Evolutionary conservation across 192 early-diverging fungal genomes (phyloP).

Genomic region (Diversispora eburnea): DNA sequence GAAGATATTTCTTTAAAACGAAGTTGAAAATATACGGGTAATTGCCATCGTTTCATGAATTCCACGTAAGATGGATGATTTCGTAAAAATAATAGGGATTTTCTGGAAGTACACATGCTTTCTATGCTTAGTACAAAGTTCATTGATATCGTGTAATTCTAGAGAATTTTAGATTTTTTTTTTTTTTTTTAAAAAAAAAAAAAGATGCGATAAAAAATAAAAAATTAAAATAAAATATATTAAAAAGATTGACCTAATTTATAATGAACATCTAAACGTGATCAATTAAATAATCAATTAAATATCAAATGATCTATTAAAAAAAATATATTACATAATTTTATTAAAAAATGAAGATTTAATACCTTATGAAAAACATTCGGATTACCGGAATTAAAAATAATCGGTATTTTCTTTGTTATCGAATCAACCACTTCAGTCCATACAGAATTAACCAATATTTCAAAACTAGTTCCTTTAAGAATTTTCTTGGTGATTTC

Average conservation of each 20-base stretch:
- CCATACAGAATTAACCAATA: constrained; percentile 64
- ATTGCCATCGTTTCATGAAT: constrained; percentile 60
- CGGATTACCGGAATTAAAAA: constrained; percentile 63
- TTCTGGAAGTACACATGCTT: constrained; percentile 37
- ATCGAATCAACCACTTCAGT: constrained; percentile 46
- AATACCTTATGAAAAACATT: constrained; percentile 66
- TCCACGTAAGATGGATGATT: constrained; percentile 47
- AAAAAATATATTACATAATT: neutral
- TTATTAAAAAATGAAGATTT: neutral
- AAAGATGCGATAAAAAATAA: no score
- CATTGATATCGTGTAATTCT: constrained; percentile 58
- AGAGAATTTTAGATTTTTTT: neutral
- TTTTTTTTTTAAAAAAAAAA: no score
- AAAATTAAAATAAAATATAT: neutral
- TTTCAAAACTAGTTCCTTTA: constrained; percentile 59
- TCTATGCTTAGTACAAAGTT: constrained; percentile 54
- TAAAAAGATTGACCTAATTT: neutral
- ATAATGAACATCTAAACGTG: no score
- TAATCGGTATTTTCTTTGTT: constrained; percentile 43
- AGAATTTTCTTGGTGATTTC: constrained; percentile 54
- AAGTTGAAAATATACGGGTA: constrained; percentile 59
- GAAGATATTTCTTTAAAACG: constrained; percentile 48
- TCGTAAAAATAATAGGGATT: constrained; percentile 48
- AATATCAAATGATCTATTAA: no score
- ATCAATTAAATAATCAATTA: no score